phyloP scores from a whole-genome alignment of 179 eudicot species.

The Sideroxylon spinosum region DNA sequence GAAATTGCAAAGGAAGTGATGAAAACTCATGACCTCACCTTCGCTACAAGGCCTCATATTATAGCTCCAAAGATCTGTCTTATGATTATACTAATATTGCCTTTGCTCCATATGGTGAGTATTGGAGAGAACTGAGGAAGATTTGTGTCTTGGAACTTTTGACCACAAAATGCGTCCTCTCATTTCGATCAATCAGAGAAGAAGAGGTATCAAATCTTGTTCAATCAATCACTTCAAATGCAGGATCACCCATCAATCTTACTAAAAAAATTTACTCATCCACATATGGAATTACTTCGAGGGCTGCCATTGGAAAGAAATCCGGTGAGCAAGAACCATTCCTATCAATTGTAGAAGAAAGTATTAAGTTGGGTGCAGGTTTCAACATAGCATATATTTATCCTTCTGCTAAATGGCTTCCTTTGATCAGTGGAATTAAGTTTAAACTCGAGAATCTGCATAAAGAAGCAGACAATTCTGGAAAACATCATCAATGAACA shows the following conservation, averaged over 20 bases:
- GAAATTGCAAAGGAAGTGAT: conserved; percentile 24
- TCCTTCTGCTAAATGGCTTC: conserved; percentile 17
- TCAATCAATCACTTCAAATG: not conserved
- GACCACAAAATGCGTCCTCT: conserved; percentile 20
- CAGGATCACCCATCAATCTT: conserved; percentile 15
- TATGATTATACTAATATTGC: conserved; percentile 14
- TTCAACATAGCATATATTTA: conserved; percentile 19
- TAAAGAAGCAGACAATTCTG: conserved; percentile 4
- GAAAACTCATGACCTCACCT: conserved; percentile 24
- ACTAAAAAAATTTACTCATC: not conserved
- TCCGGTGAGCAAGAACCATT: conserved; percentile 19
- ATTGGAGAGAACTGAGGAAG: conserved; percentile 32
- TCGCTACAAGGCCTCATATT: conserved; percentile 25
- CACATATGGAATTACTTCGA: not conserved
- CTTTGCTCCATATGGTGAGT: conserved; percentile 27
- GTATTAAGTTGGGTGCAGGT: not conserved
- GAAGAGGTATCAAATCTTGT: conserved; percentile 18
- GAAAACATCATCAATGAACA: conserved; percentile 8
- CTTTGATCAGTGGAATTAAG: conserved; percentile 18
- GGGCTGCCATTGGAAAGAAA: conserved; percentile 23
- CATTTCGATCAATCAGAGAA: conserved; percentile 20
- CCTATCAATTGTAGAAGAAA: not conserved
- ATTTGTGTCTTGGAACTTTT: conserved; percentile 26
- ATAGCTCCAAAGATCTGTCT: conserved; percentile 12
- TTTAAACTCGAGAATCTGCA: conserved; percentile 14